phyloP scores from a whole-genome alignment of 2,329 filamentous ascomycete species.

The Ceratocystis papillata region DNA sequence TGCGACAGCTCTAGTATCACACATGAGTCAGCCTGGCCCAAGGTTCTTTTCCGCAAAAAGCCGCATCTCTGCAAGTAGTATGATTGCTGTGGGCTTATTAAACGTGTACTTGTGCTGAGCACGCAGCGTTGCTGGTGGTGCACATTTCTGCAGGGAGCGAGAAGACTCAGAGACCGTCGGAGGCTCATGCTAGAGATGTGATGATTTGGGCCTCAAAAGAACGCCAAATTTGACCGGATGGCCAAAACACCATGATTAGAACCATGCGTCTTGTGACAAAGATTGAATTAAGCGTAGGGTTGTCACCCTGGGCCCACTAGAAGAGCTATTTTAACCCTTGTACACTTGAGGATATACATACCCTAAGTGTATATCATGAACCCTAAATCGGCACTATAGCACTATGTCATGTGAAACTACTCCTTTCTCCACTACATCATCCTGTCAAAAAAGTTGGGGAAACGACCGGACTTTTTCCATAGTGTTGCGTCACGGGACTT shows the following conservation, averaged over 20 bases:
- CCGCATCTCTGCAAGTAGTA: not conserved
- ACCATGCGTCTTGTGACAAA: not conserved
- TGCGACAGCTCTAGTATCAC: not conserved
- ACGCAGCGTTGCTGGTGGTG: not conserved
- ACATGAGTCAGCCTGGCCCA: not conserved
- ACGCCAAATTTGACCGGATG: not conserved
- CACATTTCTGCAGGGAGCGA: not conserved
- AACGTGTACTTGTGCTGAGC: not conserved
- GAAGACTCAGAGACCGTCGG: not conserved
- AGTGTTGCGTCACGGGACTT: not conserved
- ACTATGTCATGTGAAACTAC: not conserved
- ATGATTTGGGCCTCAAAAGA: not conserved
- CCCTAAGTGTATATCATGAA: not conserved
- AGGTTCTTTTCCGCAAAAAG: too few relatives aligned
- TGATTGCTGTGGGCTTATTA: not conserved
- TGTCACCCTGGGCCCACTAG: not conserved
- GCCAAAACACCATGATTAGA: not conserved
- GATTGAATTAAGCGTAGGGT: not conserved
- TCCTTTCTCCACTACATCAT: not conserved
- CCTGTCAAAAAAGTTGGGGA: not conserved
- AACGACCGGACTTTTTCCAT: not conserved
- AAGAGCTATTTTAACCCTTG: not conserved
- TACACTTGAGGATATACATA: not conserved
- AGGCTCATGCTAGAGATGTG: not conserved
- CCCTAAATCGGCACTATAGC: accelerated